Evolutionary conservation across 169 alveolate species (phyloP), one percentile per base, ranked within the genome.

Genomic region (Eimeria praecox): DNA sequence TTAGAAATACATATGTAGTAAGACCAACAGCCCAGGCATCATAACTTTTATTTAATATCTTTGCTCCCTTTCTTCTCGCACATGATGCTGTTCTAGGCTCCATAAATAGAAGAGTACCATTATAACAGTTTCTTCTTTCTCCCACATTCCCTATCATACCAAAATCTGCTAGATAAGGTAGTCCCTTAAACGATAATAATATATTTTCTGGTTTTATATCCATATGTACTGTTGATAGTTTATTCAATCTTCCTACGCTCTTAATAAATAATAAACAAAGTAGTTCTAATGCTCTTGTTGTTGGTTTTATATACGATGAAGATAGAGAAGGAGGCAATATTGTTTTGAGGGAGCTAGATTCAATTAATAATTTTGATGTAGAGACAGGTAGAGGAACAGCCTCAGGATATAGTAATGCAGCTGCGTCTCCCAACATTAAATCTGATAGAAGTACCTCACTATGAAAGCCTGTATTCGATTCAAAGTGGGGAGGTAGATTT

Each of bases 11-110:
- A 73, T 35, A 73, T 30, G 24, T 8, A 10, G 85, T 73, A 8
- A 33, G 52, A 42, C 85, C 85, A 20, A 20, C 6, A 12, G 85
- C 44, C 85, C 85, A 73, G 6, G 85, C 44, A 73, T 73, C 85
- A 73, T 35, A 73, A 49, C 27, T 2, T 12, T 33, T 3, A 9
- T 33, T 38, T 35, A 38, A 1, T 33, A 6, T 10, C 46, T 10
- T n/a, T 22, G 18, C 0, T 18, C 85, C 46, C 2, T 30, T 40
- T 24, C 46, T 24, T 22, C 24, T 8, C 10, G 52, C 52, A 33
- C 85, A 73, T 8, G 10, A 8, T 33, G 85, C 85, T n/a, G 44
- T 10, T 6, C 12, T 6, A n/a, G 85, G 85, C n/a, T 73, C 85
- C 52, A 38, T 38, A 40, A 10, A 73, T n/a, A 73, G 4, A 22